A percentile compares a stretch with the other conserved stretches of the same genome.
phyloP scores from a whole-genome alignment of 148 eudicot genomes.

The Cornus florida region DNA sequence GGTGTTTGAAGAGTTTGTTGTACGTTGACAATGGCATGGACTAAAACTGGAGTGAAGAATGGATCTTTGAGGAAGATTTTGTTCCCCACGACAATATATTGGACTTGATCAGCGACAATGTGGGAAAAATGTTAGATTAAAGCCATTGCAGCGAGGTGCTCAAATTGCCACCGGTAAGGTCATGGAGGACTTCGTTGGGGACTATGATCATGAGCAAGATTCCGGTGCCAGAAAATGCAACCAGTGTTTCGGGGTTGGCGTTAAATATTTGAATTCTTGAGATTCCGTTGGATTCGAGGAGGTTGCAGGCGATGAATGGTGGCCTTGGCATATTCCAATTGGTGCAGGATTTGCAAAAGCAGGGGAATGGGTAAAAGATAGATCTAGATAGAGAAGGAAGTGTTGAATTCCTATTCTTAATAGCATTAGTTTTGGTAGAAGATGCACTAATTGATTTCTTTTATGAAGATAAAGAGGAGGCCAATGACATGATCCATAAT shows the following conservation, averaged over 20 bases:
- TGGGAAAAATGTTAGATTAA: too few relatives aligned
- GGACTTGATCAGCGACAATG: too few relatives aligned
- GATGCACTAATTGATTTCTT: neutral
- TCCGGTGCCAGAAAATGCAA: conserved; percentile 50
- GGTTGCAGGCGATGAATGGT: conserved; percentile 36
- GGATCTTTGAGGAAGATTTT: too few relatives aligned
- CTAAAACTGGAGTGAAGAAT: too few relatives aligned
- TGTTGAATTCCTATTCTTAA: conserved; percentile 8
- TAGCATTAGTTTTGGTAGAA: neutral
- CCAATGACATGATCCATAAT: too few relatives aligned
- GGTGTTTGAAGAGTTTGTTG: too few relatives aligned
- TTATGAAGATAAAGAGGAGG: neutral
- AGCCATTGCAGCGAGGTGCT: conserved; percentile 18
- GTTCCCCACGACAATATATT: too few relatives aligned
- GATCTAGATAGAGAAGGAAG: conserved; percentile 10
- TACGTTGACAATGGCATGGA: too few relatives aligned
- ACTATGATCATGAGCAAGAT: conserved; percentile 63
- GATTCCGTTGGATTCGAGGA: conserved; percentile 51
- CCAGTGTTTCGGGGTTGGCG: conserved; percentile 50
- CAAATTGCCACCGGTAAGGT: conserved; percentile 38
- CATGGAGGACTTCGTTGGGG: conserved; percentile 65
- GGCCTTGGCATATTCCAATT: conserved; percentile 79
- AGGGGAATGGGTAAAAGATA: neutral
- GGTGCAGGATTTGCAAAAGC: conserved; percentile 45
- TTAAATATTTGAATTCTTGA: conserved; percentile 54